Conservation (phyloP, 148 eudicot genomes). For the Camellia sinensis region DNA sequence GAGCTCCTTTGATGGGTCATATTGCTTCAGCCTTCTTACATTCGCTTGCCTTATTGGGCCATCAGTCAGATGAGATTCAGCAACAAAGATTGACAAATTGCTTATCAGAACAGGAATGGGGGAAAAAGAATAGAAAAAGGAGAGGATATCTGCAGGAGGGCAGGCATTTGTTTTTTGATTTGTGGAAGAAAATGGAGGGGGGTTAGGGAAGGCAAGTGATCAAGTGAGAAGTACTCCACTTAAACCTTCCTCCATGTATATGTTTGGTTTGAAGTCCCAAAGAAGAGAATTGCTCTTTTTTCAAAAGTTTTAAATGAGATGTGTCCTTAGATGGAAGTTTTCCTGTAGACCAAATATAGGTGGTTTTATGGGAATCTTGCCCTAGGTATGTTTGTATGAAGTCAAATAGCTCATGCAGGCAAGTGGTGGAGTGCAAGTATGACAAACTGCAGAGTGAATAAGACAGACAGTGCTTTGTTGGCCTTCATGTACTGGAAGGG, state of each 20-base stretch:
- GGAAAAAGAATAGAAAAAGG: not conserved
- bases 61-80: conserved; percentile 13
- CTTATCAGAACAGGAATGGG: conserved; percentile 12
- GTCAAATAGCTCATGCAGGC: not conserved
- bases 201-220: conserved; percentile 6
- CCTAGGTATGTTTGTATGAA: not conserved
- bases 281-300: not conserved
- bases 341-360: conserved; percentile 1
- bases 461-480: not conserved
- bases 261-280: conserved; percentile 1
- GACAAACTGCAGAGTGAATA: conserved; percentile 6
- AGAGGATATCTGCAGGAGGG: not conserved
- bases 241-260: not conserved
- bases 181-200: not conserved
- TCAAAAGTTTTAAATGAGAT: conserved; percentile 2
- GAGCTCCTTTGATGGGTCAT: conserved; percentile 19
- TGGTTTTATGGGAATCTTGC: not conserved
- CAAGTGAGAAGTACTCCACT: conserved; percentile 6
- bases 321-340: conserved; percentile 2
- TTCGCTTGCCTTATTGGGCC: conserved; percentile 13
- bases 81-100: not conserved
- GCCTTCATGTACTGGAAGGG: not conserved
- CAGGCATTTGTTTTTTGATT: not conserved
- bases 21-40: conserved; percentile 19
- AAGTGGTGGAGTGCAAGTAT: conserved; percentile 4